Base-by-base conservation (phyloP, 2,329 filamentous ascomycete genomes). In the Leptoxyphium fumago region DNA sequence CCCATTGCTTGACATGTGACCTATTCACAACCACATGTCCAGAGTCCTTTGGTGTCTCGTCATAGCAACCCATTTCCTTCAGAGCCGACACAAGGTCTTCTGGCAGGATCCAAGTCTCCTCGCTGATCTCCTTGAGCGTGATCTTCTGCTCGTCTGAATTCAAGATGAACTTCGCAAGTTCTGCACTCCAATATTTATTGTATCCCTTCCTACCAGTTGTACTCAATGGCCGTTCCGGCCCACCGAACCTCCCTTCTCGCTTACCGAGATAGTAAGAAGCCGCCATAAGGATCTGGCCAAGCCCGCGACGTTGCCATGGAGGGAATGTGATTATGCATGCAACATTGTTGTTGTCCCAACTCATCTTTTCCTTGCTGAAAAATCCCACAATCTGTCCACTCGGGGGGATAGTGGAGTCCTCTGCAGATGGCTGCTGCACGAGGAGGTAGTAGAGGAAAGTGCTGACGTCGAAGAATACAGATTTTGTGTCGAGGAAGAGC, bases 351-450 rank as follows among this genome's bases (percentile, higher is more conserved):
- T 89, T 88, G 57, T 98, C 91, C 89, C 91, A 98, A 2, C 86
- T 94, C 71, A 95, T 83, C 62, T 96, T 96, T 64, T 98, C 91
- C 61, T 98, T 96, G 50, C 84, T 93, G 68, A 96, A 98, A 72
- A 96, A 96, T n/a, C 91, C 91, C 1, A 89, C 77, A 28, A 95
- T 80, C 57, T 81, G 77, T 11, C 55, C 54, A 29, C 55, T 43
- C 14, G 53, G 48, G 13, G 43, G 43, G 15, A 39, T 38, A 11
- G 43, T 29, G 18, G 34, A 47, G n/a, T 52, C 48, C 0, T 71
- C 71, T 53, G 75, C 68, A 8, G 78, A 82, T 5, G 38, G 42
- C 21, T 48, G 51, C 57, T 88, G 82, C 39, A 91, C 82, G 43
- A 96, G 78, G 4, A 94, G 75, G 61, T 94, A 96, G 70, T 94